These are phyloP conservation scores for Curvularia verruculosa DNA, from an alignment of 2,329 filamentous ascomycete genomes.

Conservation along the genomic window DNA sequence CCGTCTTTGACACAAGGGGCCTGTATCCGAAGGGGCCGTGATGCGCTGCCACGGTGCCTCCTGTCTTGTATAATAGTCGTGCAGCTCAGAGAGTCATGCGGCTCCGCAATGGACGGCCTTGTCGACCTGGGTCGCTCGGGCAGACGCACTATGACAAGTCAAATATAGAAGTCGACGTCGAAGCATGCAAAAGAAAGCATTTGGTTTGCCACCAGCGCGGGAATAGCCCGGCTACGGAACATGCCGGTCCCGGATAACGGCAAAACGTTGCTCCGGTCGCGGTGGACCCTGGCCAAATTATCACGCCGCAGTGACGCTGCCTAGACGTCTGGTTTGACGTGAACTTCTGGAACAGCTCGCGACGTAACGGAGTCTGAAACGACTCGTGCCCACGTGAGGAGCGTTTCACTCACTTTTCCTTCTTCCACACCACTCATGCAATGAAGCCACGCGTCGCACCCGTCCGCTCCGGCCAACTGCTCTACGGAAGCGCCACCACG, in stretches of 20 bases:
- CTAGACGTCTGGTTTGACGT: slow-evolving; percentile 11
- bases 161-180: neutral
- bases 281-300: slow-evolving; percentile 12
- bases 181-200: neutral
- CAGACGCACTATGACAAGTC: neutral
- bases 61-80: too few relatives aligned
- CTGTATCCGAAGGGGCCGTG: neutral
- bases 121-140: neutral
- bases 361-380: slow-evolving; percentile 14
- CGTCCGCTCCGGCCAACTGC: slow-evolving; percentile 32
- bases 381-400: slow-evolving; percentile 20
- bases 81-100: neutral
- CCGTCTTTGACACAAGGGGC: neutral
- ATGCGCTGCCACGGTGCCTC: slow-evolving; percentile 6
- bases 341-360: slow-evolving; percentile 17
- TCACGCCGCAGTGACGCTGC: slow-evolving; percentile 11
- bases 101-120: neutral
- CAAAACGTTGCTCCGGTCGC: slow-evolving; percentile 9
- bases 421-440: slow-evolving; percentile 11
- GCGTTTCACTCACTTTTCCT: slow-evolving; percentile 10
- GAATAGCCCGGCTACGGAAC: neutral
- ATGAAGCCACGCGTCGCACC: slow-evolving; percentile 38
- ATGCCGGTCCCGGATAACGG: neutral
- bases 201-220: neutral
- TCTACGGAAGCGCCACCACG: slow-evolving; percentile 22